Evolutionary conservation across 169 alveolate species (phyloP), one percentile per base, ranked within the genome.

Genomic region (Plasmodium cynomolgi): DNA sequence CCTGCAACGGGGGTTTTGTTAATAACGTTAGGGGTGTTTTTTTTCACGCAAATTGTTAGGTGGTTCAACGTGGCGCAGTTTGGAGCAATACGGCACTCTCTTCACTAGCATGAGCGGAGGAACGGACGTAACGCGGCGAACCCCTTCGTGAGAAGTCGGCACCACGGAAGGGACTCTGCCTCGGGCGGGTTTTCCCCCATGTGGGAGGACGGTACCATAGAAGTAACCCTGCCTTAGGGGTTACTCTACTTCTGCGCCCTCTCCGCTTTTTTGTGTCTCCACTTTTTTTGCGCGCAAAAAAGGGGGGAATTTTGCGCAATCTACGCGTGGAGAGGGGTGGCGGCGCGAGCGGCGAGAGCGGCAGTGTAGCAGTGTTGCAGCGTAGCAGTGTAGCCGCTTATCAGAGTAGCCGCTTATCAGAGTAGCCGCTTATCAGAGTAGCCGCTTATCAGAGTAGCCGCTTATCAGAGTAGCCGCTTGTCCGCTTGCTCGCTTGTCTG

Each of bases 1-100:
- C 98, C 98, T 96, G 91, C 34, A 47, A 3, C 34, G 1, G 37
- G 73, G 77, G 39, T 33, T 13, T 7, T 79, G 15, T 29, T n/a
- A 20, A 90, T 29, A 20, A 90, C 8, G 26, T 56, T 2, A 8
- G 1, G 23, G 62, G 23, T 17, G 13, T 17, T 50, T 17, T 50
- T 17, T 50, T 8, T 50, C 62, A 13, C 7, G 6, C 62, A 50
- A 15, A 15, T 13, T 13, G 62, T 0, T 15, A 3, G 62, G 62
- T 26, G 20, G 62, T 4, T 17, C 26, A 15, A 1, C 23, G 62
- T 17, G 56, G 11, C 3, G 56, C 56, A 13, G 3, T 11, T 11
- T 44, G 11, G 5, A 44, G 56, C n/a, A 44, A 44, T 44, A 44
- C 56, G n/a, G n/a, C n/a, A 44, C 56, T 44, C n/a, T 1, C 56